Base-by-base conservation (phyloP, 176 grass and related monocot genomes). In the Juncus inflexus region DNA sequence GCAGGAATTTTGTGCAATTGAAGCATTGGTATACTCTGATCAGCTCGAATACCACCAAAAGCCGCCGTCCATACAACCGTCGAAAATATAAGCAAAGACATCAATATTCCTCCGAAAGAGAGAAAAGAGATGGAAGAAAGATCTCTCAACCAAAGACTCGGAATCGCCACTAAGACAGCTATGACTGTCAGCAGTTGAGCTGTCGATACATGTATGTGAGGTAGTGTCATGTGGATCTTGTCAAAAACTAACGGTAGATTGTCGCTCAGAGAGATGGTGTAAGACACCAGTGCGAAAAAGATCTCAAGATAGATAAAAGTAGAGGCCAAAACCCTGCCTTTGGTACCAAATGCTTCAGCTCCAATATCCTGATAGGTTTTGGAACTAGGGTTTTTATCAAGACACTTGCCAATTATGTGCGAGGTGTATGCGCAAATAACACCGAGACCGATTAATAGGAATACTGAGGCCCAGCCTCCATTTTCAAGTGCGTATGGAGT, bases 251-350 rank as follows among this genome's bases (percentile, higher is more conserved):
- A 70, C 1, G 89, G 89, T n/a, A 94, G 55, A 81, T 88, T 94
- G 67, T 94, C 89, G 75, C 76, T 85, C 62, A 94, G 89, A 42
- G 89, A 87, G 52, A 88, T 94, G 66, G 84, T 94, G 78, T 94
- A 94, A 4, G 89, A 85, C n/a, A 94, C 89, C 0, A 94, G 84
- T 2, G 84, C 84, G 8, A 94, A 80, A 75, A 94, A 88, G 54
- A 94, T 95, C 80, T 95, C 90, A 9, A 85, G 15, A 78, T 89
- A 95, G 16, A 89, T 85, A 76, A 95, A 83, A 14, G 76, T 63
- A 2, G 90, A 83, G 28, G 85, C 64, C 3, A 88, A 9, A 45
- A 72, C 59, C 43, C 85, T 59, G 8, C 90, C 90, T 11, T 67
- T 80, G 55, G 49, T 37, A 7, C 90, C 90, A 50, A 94, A 94